These are phyloP conservation scores for Fusarium sp. DNA, from an alignment of 2,329 filamentous ascomycete genomes.

Conservation along the genomic window DNA sequence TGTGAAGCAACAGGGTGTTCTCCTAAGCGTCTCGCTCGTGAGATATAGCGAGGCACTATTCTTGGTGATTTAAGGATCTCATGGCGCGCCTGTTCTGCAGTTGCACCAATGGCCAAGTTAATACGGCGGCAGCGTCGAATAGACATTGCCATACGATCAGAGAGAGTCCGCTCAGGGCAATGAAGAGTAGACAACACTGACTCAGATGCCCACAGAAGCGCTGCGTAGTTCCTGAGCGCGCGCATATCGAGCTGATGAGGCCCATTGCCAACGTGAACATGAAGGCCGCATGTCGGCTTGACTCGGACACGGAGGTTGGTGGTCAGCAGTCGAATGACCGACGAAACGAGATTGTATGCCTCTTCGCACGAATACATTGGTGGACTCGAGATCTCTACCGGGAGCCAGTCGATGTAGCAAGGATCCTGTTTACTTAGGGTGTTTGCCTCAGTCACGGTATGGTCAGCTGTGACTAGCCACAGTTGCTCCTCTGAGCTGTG, in stretches of 20 bases:
- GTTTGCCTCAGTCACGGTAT: constrained; percentile 1
- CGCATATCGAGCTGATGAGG: constrained; percentile 44
- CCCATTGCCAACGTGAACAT: constrained; percentile 54
- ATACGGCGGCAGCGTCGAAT: constrained; percentile 16
- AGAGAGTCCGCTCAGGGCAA: constrained; percentile 45
- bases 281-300: constrained; percentile 50
- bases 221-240: constrained; percentile 47
- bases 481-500: not conserved
- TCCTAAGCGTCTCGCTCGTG: constrained; percentile 43
- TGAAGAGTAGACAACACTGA: constrained; percentile 52
- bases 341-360: constrained; percentile 45
- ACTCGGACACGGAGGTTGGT: constrained; percentile 47
- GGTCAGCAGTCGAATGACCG: constrained; percentile 49
- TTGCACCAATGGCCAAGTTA: constrained; percentile 4
- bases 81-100: constrained; percentile 4
- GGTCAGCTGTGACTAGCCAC: constrained; percentile 24
- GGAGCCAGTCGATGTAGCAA: constrained; percentile 33
- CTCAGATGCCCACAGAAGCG: constrained; percentile 52
- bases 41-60: constrained; percentile 28
- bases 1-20: constrained; percentile 31
- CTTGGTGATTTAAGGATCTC: not conserved
- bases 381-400: constrained; percentile 50
- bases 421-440: not conserved
- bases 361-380: constrained; percentile 47
- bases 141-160: constrained; percentile 1